Percentiles rank a stretch among this genome's conserved stretches.
phyloP scores from a whole-genome alignment of 1,284 basidiomycete genomes.

The Wallemia ichthyophaga region DNA sequence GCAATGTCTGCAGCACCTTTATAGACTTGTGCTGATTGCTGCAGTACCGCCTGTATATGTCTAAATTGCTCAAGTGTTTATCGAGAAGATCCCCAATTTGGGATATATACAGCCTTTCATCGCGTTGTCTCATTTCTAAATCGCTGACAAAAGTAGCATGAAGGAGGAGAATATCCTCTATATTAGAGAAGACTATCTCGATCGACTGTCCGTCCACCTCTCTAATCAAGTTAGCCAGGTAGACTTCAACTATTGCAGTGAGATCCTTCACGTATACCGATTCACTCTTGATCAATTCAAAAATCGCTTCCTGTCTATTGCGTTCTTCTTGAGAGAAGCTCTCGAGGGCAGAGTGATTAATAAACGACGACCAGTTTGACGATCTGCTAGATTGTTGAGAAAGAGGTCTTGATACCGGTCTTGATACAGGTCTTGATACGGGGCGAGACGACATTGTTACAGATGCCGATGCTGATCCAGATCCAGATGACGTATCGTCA shows the following conservation, averaged over 20 bases:
- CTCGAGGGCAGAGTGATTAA: slow-evolving; percentile 47
- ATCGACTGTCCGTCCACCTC: slow-evolving; percentile 29
- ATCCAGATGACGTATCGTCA: neutral
- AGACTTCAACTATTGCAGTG: slow-evolving; percentile 60
- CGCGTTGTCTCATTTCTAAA: slow-evolving; percentile 65
- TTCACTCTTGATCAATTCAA: slow-evolving; percentile 72
- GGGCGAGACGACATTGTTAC: neutral
- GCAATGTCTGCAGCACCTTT: slow-evolving; percentile 41
- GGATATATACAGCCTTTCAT: slow-evolving; percentile 65
- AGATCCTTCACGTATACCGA: slow-evolving; percentile 58
- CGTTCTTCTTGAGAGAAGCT: slow-evolving; percentile 45
- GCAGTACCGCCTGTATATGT: slow-evolving; percentile 42
- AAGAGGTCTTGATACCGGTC: neutral
- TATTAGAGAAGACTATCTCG: slow-evolving; percentile 60
- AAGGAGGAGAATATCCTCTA: slow-evolving; percentile 61
- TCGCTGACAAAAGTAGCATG: slow-evolving; percentile 64
- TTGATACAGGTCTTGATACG: slow-evolving; percentile 1
- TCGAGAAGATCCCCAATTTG: slow-evolving; percentile 51
- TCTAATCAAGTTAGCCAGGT: slow-evolving; percentile 14
- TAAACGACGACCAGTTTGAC: slow-evolving; percentile 70
- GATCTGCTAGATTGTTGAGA: neutral
- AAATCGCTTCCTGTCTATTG: slow-evolving; percentile 60
- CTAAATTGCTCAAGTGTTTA: slow-evolving; percentile 11
- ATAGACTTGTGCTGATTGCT: slow-evolving; percentile 58
- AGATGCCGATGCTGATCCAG: neutral